Evolutionary conservation across 1,284 basidiomycete genomes (phyloP).

Genomic region (Moniliella sp.): DNA sequence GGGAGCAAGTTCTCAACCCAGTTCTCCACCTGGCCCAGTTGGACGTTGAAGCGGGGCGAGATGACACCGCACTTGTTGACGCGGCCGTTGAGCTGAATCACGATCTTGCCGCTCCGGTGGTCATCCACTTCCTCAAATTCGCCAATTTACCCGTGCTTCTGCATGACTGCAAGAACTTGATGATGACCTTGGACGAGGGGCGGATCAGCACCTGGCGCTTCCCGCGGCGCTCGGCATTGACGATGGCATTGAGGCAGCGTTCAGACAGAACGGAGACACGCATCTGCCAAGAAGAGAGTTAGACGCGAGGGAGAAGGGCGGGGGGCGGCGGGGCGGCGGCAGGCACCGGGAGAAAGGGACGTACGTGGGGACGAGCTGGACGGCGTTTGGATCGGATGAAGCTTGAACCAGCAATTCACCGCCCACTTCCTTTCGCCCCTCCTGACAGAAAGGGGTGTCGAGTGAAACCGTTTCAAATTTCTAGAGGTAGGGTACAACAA

Average conservation of each 20-base stretch:
- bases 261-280: conserved; percentile 33
- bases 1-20: conserved; percentile 42
- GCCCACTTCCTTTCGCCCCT: no score
- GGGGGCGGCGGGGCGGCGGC: no score
- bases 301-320: no score
- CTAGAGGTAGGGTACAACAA: no score
- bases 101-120: conserved; percentile 91
- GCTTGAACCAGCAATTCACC: no score
- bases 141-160: conserved; percentile 54
- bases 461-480: no score
- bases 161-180: conserved; percentile 35
- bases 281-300: no score
- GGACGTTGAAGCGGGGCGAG: conserved; percentile 91
- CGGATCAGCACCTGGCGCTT: conserved; percentile 34
- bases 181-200: conserved; percentile 32
- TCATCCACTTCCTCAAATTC: conserved; percentile 99
- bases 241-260: conserved; percentile 33
- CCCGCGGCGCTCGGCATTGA: conserved; percentile 34
- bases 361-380: no score
- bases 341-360: no score
- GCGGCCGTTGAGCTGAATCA: conserved; percentile 82
- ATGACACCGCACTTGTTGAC: conserved; percentile 95
- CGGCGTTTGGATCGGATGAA: no score
- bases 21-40: conserved; percentile 69
- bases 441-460: no score